A percentile compares a stretch with the other conserved stretches of the same genome.
Conservation (phyloP, 1,284 basidiomycete genomes). For the Fistulinella cinereoalba region DNA sequence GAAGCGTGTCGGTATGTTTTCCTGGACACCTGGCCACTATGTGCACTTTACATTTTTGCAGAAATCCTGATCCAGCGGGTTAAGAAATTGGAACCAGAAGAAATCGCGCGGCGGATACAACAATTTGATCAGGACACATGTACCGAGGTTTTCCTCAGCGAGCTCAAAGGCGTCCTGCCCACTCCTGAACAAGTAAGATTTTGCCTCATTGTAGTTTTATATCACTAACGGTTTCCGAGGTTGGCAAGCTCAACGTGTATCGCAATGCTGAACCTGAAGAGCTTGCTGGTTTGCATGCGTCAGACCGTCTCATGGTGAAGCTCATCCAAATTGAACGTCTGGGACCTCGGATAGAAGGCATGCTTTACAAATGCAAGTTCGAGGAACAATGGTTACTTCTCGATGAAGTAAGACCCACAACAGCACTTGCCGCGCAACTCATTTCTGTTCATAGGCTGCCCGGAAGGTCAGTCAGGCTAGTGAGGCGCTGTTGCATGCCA, state of each 20-base stretch:
- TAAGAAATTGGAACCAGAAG: slow-evolving; percentile 79
- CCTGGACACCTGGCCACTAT: neutral
- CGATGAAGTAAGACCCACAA: slow-evolving; percentile 52
- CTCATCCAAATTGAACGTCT: slow-evolving; percentile 94
- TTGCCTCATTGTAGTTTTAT: too few species aligned
- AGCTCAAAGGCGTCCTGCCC: slow-evolving; percentile 82
- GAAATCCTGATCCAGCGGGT: slow-evolving; percentile 89
- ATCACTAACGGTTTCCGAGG: too few species aligned
- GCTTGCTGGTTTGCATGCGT: slow-evolving; percentile 84
- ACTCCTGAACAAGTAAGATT: slow-evolving; percentile 89
- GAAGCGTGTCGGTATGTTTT: slow-evolving; percentile 77
- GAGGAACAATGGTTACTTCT: slow-evolving; percentile 77
- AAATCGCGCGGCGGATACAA: slow-evolving; percentile 79
- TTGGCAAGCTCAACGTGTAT: slow-evolving; percentile 91
- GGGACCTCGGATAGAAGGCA: slow-evolving; percentile 87
- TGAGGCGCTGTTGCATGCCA: slow-evolving; percentile 70
- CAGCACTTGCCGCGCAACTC: slow-evolving; percentile 7
- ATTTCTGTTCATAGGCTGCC: slow-evolving; percentile 57
- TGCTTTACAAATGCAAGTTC: slow-evolving; percentile 88
- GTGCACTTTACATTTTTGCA: slow-evolving; percentile 29
- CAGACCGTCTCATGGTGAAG: slow-evolving; percentile 96
- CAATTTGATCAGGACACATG: slow-evolving; percentile 85
- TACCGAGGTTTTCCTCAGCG: slow-evolving; percentile 83
- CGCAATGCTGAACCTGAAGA: slow-evolving; percentile 86
- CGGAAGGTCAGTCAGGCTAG: slow-evolving; percentile 81